phyloP scores from a whole-genome alignment of 208 protist species.

The Crithidia thermophila region DNA sequence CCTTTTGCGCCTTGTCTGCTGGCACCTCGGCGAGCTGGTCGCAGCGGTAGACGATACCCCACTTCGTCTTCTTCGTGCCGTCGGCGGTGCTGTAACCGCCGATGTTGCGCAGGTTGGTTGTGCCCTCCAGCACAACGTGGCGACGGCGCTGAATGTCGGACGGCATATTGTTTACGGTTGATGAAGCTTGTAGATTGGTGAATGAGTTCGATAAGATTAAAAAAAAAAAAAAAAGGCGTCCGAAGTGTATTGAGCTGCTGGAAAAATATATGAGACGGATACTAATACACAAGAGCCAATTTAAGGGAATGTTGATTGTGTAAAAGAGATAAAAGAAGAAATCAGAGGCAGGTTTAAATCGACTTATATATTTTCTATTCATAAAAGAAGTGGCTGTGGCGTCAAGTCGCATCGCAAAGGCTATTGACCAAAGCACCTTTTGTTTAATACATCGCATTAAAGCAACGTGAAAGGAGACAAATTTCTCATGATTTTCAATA shows the following conservation, averaged over 20 bases:
- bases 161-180: neutral
- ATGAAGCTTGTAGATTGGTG: neutral
- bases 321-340: neutral
- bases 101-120: slow-evolving; percentile 48
- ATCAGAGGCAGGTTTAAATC: too few species aligned
- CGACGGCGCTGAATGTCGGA: slow-evolving; percentile 14
- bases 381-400: too few species aligned
- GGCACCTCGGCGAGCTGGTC: slow-evolving; percentile 43
- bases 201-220: neutral
- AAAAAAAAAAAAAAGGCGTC: slow-evolving; percentile 12
- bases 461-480: too few species aligned
- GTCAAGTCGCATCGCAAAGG: too few species aligned
- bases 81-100: slow-evolving; percentile 39
- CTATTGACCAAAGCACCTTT: too few species aligned
- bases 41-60: slow-evolving; percentile 47
- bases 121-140: slow-evolving; percentile 32
- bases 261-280: too few species aligned
- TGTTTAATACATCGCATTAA: too few species aligned
- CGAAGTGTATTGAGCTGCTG: neutral
- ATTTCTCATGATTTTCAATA: too few species aligned
- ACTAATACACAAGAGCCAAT: too few species aligned
- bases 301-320: too few species aligned
- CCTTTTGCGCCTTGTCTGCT: slow-evolving; percentile 15
- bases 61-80: slow-evolving; percentile 37
- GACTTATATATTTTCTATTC: too few species aligned